Evolutionary conservation across 495 filamentous ascomycete species (phyloP).

Genomic region (Penicillium malachiteum): DNA sequence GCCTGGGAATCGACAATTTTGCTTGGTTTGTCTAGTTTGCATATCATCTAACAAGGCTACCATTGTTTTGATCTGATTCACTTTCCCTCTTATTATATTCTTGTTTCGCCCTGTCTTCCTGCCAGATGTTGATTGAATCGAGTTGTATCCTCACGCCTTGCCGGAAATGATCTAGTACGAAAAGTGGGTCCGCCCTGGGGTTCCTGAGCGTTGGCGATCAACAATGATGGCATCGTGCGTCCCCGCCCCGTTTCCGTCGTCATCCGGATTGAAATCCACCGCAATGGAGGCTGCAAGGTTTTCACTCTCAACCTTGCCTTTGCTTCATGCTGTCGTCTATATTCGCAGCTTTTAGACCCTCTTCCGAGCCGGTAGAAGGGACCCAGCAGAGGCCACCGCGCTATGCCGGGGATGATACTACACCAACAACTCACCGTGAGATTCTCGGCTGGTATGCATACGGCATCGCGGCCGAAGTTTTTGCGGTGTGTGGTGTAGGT

Average conservation of each 20-base stretch:
- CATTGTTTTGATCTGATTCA: background rate
- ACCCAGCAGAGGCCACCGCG: slow-evolving; percentile 37
- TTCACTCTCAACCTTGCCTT: slow-evolving; percentile 16
- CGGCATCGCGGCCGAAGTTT: slow-evolving; percentile 86
- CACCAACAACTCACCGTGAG: slow-evolving; percentile 75
- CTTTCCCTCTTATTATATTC: no score
- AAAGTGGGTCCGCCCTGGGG: slow-evolving; percentile 5
- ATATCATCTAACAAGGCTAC: background rate
- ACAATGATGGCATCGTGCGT: slow-evolving; percentile 11
- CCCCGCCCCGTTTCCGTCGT: slow-evolving; percentile 21
- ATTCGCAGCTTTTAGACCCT: slow-evolving; percentile 18
- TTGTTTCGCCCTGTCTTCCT: no score
- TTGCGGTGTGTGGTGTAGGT: slow-evolving; percentile 80
- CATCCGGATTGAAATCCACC: slow-evolving; percentile 18
- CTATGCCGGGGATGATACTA: slow-evolving; percentile 80
- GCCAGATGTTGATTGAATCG: no score
- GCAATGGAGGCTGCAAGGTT: background rate
- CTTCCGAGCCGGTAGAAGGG: slow-evolving; percentile 21
- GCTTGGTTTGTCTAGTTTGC: background rate
- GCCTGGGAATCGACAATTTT: background rate
- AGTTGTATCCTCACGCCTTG: no score
- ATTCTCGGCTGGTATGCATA: slow-evolving; percentile 88
- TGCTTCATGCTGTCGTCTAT: slow-evolving; percentile 22
- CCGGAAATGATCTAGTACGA: no score
- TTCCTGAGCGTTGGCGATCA: slow-evolving; percentile 13